A percentile compares a stretch with the other conserved stretches of the same genome.
phyloP scores from a whole-genome alignment of 2,329 filamentous ascomycete species.

The Aureobasidium sp. region DNA sequence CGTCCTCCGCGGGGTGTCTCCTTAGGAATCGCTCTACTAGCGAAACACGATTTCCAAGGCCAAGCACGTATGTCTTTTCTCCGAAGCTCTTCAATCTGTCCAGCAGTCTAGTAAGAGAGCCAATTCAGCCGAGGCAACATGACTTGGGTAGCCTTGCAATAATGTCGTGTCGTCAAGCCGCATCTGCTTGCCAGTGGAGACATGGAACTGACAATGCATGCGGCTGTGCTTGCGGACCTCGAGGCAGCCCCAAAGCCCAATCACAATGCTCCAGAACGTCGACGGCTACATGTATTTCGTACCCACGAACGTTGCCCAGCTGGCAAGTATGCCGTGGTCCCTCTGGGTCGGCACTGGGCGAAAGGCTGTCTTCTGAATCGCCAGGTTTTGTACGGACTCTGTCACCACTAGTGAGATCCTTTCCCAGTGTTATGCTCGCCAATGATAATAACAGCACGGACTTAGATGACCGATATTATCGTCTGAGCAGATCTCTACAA shows the following conservation, averaged over 20 bases:
- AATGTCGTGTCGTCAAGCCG: constrained; percentile 6
- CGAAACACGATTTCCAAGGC: neutral
- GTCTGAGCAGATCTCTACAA: neutral
- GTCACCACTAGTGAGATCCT: neutral
- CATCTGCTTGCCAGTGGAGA: constrained; percentile 1
- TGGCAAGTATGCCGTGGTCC: neutral
- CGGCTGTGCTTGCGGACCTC: neutral
- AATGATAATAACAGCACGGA: neutral
- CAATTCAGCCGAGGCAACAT: neutral
- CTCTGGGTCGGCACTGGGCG: neutral
- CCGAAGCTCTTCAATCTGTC: no score
- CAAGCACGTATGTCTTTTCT: neutral
- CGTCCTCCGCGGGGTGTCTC: neutral
- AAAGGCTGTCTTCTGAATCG: neutral
- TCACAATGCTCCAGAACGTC: neutral
- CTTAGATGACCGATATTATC: neutral
- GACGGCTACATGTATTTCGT: neutral
- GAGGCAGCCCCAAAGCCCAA: neutral
- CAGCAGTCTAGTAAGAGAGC: neutral
- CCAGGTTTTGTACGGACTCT: neutral
- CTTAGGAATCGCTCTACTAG: neutral
- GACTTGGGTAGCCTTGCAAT: neutral
- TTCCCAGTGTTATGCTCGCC: neutral
- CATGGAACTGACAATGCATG: neutral
- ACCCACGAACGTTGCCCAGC: neutral